Base-by-base conservation (phyloP, 352 stramenopile genomes). In the Ochromonadaceae sp. region DNA sequence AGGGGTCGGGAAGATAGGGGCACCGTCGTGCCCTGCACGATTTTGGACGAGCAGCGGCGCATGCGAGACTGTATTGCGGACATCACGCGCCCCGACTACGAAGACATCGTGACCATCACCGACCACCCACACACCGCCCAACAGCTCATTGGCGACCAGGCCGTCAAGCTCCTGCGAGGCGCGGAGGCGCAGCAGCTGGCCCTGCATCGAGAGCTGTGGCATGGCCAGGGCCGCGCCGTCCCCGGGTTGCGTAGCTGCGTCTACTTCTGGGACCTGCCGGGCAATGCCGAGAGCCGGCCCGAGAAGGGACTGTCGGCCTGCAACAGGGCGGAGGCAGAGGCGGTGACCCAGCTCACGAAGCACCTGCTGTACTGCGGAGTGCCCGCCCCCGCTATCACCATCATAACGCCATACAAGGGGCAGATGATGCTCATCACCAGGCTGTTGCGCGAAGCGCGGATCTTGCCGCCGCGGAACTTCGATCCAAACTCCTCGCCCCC, bases 401-500 rank as follows among this genome's bases (percentile, higher is more conserved):
- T 63, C 2, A 43, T 63, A 25, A 63, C 55, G 7, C 55, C 55
- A 14, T 63, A 63, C 26, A 5, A 63, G 30, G 55, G 55, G 15
- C 55, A 63, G 25, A 47, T 52, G 26, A 26, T 22, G 7, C 15
- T 15, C 15, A 25, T 63, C 22, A 49, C 52, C 17, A 32, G 52
- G 30, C 2, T 42, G n/a, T 28, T 63, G 10, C 34, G 55, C 3
- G n/a, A n/a, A n/a, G n/a, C n/a, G n/a, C n/a, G n/a, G n/a, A n/a
- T n/a, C n/a, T n/a, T n/a, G n/a, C n/a, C n/a, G n/a, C n/a, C n/a
- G n/a, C n/a, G n/a, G n/a, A n/a, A n/a, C n/a, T n/a, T n/a, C n/a
- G n/a, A n/a, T n/a, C 32, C 25, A 50, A 36, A 44, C 5, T 32
- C 2, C 32, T 5, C 47, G 5, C 9, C 10, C 9, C 15, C 20